These are phyloP conservation scores for Saturnispora mendoncae DNA, from an alignment of 805 yeast genomes.

Conservation along the genomic window DNA sequence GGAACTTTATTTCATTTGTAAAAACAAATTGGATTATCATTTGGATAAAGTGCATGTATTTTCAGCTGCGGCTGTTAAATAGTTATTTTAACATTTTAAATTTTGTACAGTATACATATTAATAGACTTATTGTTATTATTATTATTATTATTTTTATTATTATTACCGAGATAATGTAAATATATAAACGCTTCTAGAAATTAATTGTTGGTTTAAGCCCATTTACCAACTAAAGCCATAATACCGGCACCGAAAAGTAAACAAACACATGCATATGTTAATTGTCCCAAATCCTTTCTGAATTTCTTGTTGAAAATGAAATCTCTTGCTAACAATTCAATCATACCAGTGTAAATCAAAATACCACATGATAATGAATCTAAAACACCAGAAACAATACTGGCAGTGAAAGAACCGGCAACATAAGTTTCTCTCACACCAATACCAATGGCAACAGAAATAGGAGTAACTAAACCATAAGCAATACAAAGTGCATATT, in stretches of 20 bases:
- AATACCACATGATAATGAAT: slow-evolving; percentile 66
- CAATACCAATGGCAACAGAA: slow-evolving; percentile 67
- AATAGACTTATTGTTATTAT: no score
- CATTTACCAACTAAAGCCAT: slow-evolving; percentile 71
- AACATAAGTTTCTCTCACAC: slow-evolving; percentile 51
- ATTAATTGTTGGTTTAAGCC: slow-evolving; percentile 33
- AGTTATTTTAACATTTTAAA: background rate
- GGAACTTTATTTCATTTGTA: slow-evolving; percentile 74
- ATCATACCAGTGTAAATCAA: slow-evolving; percentile 65
- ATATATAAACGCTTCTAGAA: background rate
- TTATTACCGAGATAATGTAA: background rate
- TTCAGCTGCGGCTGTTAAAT: slow-evolving; percentile 10
- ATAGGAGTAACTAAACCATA: slow-evolving; percentile 57
- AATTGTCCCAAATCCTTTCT: slow-evolving; percentile 40
- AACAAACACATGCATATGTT: slow-evolving; percentile 38
- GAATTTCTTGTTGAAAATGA: slow-evolving; percentile 50
- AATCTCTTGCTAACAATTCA: slow-evolving; percentile 69
- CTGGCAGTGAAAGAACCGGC: slow-evolving; percentile 47
- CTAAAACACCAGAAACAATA: slow-evolving; percentile 60
- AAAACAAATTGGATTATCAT: slow-evolving; percentile 34
- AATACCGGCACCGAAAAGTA: slow-evolving; percentile 52
- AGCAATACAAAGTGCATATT: slow-evolving; percentile 42
- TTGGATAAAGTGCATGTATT: slow-evolving; percentile 40
- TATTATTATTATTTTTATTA: background rate
- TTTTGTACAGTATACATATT: background rate